Evolutionary conservation across 257 asterid genomes (phyloP), one percentile per base, ranked within the genome.

Genomic region (Fraxinus anomala): DNA sequence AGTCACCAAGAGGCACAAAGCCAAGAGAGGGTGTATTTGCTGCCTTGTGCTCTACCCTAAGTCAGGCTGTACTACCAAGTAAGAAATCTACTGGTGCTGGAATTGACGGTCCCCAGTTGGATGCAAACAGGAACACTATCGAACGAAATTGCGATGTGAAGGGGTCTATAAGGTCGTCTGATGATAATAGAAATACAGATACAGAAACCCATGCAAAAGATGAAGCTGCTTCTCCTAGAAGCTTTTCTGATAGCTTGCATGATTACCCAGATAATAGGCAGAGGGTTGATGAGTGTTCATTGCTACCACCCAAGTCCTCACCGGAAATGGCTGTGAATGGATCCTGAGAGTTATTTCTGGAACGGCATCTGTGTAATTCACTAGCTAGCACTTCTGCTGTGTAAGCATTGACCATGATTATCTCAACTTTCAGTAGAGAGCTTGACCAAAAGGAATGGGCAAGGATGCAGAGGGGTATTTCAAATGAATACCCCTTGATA

Each of bases 261-360:
- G 89, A 82, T 73, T 75, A 85, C 77, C 79, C 84, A 10, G 92
- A 86, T 77, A 85, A 82, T 47, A 84, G 83, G 80, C 87, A 74
- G 73, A 83, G 36, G 33, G 92, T 86, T 73, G 96, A 91, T 31
- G 97, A 92, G 33, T 42, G 77, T 30, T 82, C 89, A 26, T 73
- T 85, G 73, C 76, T 88, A 79, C 87, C 91, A 19, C 85, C 92
- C 2, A 89, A 87, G 19, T 85, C 97, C 68, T 92, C 99, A 14
- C 87, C 97, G 0, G 98, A 93, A 74, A 93, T 90, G 96, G 88
- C 93, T 76, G 97, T 95, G 76, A 91, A 88, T 79, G 98, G 98
- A 66, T 90, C 98, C 63, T 93, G 85, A 92, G 73, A 59, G 30
- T 3, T 42, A 42, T 21, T 42, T 72, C 36, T 47, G 36, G 39